phyloP scores from a whole-genome alignment of 2,329 filamentous ascomycete genomes.

The Penicillium sclerotiorum region DNA sequence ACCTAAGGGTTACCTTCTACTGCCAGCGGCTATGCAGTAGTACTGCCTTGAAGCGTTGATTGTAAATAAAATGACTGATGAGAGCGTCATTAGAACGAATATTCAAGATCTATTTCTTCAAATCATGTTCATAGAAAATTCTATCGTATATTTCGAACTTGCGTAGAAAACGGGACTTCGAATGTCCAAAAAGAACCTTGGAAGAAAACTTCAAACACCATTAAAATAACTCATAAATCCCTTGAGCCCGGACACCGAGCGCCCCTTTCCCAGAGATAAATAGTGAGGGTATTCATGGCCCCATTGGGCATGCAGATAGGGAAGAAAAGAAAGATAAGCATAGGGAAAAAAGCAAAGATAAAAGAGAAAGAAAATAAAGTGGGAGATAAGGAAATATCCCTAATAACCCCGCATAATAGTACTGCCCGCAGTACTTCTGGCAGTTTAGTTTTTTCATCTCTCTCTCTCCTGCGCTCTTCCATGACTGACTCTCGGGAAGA shows the following conservation, averaged over 20 bases:
- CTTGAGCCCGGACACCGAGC: conserved; percentile 13
- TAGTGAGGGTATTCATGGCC: neutral
- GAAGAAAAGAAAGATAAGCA: neutral
- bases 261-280: conserved; percentile 6
- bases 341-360: conserved; percentile 14
- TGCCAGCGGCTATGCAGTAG: no score
- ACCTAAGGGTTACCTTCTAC: no score
- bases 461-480: no score
- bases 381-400: conserved; percentile 12
- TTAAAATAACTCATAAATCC: neutral
- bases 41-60: no score
- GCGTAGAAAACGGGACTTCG: no score
- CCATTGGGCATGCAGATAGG: conserved; percentile 7
- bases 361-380: conserved; percentile 12
- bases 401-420: conserved; percentile 6
- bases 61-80: conserved; percentile 18
- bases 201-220: neutral
- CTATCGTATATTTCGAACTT: no score
- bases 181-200: neutral
- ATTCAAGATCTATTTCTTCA: no score
- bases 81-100: conserved; percentile 16
- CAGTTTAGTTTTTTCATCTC: no score
- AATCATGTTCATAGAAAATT: no score
- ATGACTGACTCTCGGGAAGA: no score
- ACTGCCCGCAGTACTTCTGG: conserved; percentile 18